Evolutionary conservation across 352 stramenopile species (phyloP), one percentile per base, ranked within the genome.

Genomic region (Pythium grandisporangium): DNA sequence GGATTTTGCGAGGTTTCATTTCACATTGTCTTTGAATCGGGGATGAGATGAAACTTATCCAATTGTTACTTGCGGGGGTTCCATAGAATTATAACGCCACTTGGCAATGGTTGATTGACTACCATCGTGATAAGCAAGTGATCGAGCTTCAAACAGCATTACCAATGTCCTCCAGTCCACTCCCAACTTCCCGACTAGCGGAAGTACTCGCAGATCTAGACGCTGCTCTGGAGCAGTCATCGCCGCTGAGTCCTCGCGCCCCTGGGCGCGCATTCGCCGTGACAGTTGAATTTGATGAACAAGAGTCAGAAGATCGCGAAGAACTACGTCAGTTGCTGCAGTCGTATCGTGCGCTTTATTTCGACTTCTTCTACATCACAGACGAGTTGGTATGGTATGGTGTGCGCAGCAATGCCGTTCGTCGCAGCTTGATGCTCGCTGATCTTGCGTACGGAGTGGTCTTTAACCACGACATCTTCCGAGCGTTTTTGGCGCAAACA

Each of bases 301-400:
- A 16, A 21, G 14, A n/a, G n/a, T 30, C 34, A 26, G 37, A 62
- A 5, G 45, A 55, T 17, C 63, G 66, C 22, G 70, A 84, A 36
- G 55, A 63, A 4, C 29, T 86, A 11, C 74, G 73, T 22, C 70
- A 81, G 30, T 37, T 89, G 17, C 56, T 89, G 44, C 76, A 85
- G 23, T 81, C 69, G 20, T 93, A 89, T 55, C 80, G 77, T 3
- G 74, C 75, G 37, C 47, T 93, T 30, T 93, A 91, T 55, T 93
- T 93, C 37, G 80, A 93, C 48, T 93, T 93, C 37, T 93, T 89
- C 63, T 93, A 93, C 70, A 91, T 93, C 58, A 93, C 77, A 11
- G 80, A 93, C 56, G 80, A 93, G 47, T 55, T 93, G 25, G 74
- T 91, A 30, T 93, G 77, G 80, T 88, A 91, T 45, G 80, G 77